Percentiles rank a stretch among this genome's conserved stretches.
These are phyloP conservation scores for Silene noctiflora DNA, from an alignment of 179 eudicot species.

Conservation along the genomic window DNA sequence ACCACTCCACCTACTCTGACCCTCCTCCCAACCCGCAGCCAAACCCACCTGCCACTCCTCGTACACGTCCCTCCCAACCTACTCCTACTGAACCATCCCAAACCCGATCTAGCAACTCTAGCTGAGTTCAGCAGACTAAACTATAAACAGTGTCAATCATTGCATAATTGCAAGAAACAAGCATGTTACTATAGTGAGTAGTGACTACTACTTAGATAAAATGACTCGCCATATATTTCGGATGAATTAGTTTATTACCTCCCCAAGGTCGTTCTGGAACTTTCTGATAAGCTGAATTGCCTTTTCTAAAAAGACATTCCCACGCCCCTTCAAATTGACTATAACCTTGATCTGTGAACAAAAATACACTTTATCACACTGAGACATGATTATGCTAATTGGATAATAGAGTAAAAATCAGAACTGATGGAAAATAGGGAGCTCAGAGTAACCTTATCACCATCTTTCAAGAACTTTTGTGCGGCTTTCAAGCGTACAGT, in stretches of 20 bases:
- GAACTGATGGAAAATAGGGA: background rate
- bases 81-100: too few relatives aligned
- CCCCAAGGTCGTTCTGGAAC: conserved; percentile 78
- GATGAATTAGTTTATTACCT: conserved; percentile 45
- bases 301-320: conserved; percentile 54
- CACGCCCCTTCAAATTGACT: conserved; percentile 86
- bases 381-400: background rate
- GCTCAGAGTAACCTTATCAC: conserved; percentile 61
- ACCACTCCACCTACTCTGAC: too few relatives aligned
- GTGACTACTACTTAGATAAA: conserved; percentile 12
- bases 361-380: conserved; percentile 17
- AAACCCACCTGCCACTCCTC: too few relatives aligned
- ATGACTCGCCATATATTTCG: conserved; percentile 6
- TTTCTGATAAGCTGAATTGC: conserved; percentile 72
- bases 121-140: too few relatives aligned
- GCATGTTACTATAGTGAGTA: background rate
- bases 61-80: too few relatives aligned
- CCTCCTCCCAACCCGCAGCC: too few relatives aligned
- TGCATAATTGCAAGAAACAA: background rate
- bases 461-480: conserved; percentile 73
- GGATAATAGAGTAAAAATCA: background rate
- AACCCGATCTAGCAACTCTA: too few relatives aligned
- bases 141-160: too few relatives aligned
- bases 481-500: conserved; percentile 88
- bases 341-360: conserved; percentile 72